These are phyloP conservation scores for Croton setiger DNA, from an alignment of 441 rosid genomes.

Conservation along the genomic window DNA sequence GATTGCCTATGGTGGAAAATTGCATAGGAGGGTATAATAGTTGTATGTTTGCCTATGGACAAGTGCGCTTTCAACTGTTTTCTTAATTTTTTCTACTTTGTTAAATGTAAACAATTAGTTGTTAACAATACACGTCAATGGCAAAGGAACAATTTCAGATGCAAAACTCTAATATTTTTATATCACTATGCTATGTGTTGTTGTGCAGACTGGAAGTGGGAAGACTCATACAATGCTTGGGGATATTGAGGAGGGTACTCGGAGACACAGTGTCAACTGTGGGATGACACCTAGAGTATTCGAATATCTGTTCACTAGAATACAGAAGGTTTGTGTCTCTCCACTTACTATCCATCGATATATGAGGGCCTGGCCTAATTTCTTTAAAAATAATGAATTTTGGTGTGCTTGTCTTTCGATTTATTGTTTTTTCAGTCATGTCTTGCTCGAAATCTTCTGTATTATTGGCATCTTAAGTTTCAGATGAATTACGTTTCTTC, in stretches of 20 bases:
- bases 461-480: not conserved
- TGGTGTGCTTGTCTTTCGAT: not conserved
- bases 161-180: no score
- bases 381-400: not conserved
- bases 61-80: conserved; percentile 44
- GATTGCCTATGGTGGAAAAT: conserved; percentile 96
- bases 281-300: conserved; percentile 99
- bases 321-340: conserved; percentile 62
- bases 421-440: not conserved
- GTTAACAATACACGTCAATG: no score
- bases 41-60: conserved; percentile 99
- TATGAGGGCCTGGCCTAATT: not conserved
- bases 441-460: not conserved
- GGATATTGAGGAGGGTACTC: conserved; percentile 92
- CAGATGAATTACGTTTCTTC: no score
- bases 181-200: not conserved
- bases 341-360: not conserved
- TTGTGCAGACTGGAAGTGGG: conserved; percentile 92
- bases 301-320: conserved; percentile 84
- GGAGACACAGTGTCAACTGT: conserved; percentile 91
- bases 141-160: no score
- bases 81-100: not conserved
- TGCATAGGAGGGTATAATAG: conserved; percentile 95
- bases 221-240: conserved; percentile 99
- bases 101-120: no score